phyloP scores from a whole-genome alignment of 2,329 filamentous ascomycete genomes.

The Ophiosphaerella korrae region DNA sequence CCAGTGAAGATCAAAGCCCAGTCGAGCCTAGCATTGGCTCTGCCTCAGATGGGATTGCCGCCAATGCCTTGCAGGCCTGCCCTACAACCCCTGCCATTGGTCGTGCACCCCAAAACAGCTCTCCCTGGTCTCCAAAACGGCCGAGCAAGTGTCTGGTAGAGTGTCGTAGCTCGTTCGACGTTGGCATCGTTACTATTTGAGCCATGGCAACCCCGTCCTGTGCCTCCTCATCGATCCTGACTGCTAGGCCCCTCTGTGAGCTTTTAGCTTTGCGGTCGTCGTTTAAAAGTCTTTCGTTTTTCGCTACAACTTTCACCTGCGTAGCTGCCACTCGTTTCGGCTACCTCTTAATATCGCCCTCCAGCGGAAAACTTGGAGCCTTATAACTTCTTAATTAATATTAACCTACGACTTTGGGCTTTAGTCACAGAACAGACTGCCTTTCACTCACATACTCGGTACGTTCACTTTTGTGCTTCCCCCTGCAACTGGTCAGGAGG shows the following conservation, averaged over 20 bases:
- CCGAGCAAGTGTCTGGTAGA: conserved; percentile 19
- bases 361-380: neutral
- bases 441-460: too few relatives aligned
- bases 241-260: conserved; percentile 32
- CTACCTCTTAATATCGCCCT: conserved; percentile 6
- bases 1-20: conserved; percentile 29
- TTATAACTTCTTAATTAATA: conserved; percentile 4
- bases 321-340: conserved; percentile 36
- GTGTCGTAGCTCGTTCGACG: conserved; percentile 10
- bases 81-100: conserved; percentile 22
- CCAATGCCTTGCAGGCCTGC: conserved; percentile 23
- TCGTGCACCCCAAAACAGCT: conserved; percentile 9
- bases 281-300: conserved; percentile 20
- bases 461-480: too few relatives aligned
- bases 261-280: conserved; percentile 32
- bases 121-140: conserved; percentile 1
- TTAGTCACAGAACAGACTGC: too few relatives aligned
- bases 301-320: conserved; percentile 9
- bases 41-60: conserved; percentile 32
- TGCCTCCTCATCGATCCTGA: conserved; percentile 17
- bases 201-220: conserved; percentile 16
- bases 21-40: conserved; percentile 27
- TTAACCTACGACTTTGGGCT: neutral
- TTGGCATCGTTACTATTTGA: conserved; percentile 23
- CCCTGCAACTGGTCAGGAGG: too few relatives aligned